These are phyloP conservation scores for Davidsoniella neocaledoniae DNA, from an alignment of 2,329 filamentous ascomycete species.

Conservation along the genomic window DNA sequence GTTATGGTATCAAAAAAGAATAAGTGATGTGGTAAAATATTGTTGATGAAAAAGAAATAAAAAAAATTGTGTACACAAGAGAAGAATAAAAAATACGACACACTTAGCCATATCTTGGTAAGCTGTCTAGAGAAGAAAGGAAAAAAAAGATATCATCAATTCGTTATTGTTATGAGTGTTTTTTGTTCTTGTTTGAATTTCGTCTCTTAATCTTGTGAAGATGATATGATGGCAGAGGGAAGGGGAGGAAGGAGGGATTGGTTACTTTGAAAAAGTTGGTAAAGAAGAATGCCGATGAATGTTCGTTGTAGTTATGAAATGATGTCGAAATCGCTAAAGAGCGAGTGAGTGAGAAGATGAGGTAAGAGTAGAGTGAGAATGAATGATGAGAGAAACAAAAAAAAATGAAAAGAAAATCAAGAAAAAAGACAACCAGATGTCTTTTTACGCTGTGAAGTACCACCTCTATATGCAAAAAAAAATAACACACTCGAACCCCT, in stretches of 20 bases:
- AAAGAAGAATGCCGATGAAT: too few relatives aligned
- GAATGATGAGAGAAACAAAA: not conserved
- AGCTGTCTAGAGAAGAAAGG: not conserved
- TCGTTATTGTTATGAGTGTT: not conserved
- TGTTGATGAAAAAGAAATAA: not conserved
- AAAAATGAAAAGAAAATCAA: not conserved
- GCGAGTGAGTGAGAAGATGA: slow-evolving; percentile 4
- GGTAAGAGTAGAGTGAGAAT: not conserved
- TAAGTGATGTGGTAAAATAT: not conserved
- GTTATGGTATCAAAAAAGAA: not conserved
- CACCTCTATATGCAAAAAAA: not conserved
- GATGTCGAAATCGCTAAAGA: too few relatives aligned
- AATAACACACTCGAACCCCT: not conserved
- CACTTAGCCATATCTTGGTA: slow-evolving; percentile 1
- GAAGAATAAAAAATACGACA: not conserved
- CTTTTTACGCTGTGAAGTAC: not conserved
- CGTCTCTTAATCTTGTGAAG: too few relatives aligned
- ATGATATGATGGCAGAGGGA: too few relatives aligned
- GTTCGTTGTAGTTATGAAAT: too few relatives aligned
- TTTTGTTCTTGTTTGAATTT: too few relatives aligned
- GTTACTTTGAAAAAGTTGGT: too few relatives aligned
- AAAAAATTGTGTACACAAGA: not conserved
- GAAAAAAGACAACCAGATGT: not conserved
- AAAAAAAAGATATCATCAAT: not conserved
- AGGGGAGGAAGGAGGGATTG: too few relatives aligned